Evolutionary conservation across 2,329 filamentous ascomycete genomes (phyloP), one percentile per base, ranked within the genome.

Genomic region (Colletotrichum cereale): DNA sequence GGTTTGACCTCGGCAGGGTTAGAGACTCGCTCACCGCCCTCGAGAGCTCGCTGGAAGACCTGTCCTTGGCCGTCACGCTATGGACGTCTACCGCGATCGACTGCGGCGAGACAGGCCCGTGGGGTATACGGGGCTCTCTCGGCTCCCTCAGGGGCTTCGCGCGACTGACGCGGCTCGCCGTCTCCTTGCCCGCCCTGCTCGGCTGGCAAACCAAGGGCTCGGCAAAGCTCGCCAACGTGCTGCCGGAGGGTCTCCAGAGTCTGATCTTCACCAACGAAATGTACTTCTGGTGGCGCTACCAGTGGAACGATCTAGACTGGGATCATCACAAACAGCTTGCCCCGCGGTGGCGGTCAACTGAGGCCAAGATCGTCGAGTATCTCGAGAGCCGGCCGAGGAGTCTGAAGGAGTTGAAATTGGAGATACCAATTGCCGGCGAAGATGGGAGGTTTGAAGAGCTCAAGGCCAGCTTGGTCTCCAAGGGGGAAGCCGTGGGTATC

Each of bases 241-340:
- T 66, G 11, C 64, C 64, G 6, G 56, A 40, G 6, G 40, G 12
- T 12, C 24, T 66, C 12, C 55, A 66, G 8, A 14, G 11, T 18
- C 18, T 66, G 1, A 61, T 55, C 2, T 14, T 66, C 5, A 66
- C 64, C 5, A 61, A 53, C 14, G 55, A 66, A 60, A 66, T 66
- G 64, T 11, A 40, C 36, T 67, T 29, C 2, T 67, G 64, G 64
- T 55, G 64, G 64, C 47, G 31, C 6, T 67, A 62, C 31, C 16
- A n/a, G 36, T 67, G 64, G 64, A 47, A 62, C 58, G 64, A 62
- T 11, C 31, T 62, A 3, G 31, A 67, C 6, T n/a, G 57, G 57
- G 57, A 62, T 14, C 21, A 6, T 5, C 26, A 14, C 38, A 2
- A 53, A 18, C 56, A 21, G 2, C 29, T 36, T 21, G 34, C 42